phyloP scores from a whole-genome alignment of 768 basidiomycete species.

The Suillus luteus region DNA sequence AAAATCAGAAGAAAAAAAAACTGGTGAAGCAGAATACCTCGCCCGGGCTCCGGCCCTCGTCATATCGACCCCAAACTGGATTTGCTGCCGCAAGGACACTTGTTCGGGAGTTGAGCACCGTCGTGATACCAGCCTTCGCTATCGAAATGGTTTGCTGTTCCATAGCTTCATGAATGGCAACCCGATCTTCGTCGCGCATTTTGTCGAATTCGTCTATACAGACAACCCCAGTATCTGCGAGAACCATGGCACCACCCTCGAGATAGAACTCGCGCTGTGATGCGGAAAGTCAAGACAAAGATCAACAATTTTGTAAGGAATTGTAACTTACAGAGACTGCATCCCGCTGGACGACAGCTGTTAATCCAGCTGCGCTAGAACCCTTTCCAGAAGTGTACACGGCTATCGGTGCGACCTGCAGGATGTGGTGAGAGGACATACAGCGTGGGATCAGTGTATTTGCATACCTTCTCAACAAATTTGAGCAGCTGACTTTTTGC shows the following conservation, averaged over 20 bases:
- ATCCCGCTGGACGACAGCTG: conserved; percentile 96
- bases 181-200: conserved; percentile 98
- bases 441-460: neutral
- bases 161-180: conserved; percentile 99
- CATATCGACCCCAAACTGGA: conserved; percentile 96
- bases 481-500: conserved; percentile 98
- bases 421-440: conserved; percentile 9
- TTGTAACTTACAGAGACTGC: conserved; percentile 73
- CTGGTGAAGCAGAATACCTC: conserved; percentile 52
- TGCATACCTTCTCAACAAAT: conserved; percentile 88
- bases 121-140: conserved; percentile 98
- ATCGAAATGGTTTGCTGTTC: conserved; percentile 99
- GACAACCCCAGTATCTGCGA: conserved; percentile 97
- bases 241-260: conserved; percentile 99
- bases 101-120: conserved; percentile 93
- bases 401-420: conserved; percentile 91
- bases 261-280: conserved; percentile 94
- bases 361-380: conserved; percentile 96
- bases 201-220: conserved; percentile 99
- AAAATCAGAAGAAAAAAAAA: neutral
- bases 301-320: neutral
- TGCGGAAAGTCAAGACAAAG: conserved; percentile 12
- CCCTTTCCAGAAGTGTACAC: conserved; percentile 99
- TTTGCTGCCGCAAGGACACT: conserved; percentile 97
- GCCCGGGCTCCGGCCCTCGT: conserved; percentile 94